These are phyloP conservation scores for Ochetophila trinervis DNA, from an alignment of 306 rosid species.

Conservation along the genomic window DNA sequence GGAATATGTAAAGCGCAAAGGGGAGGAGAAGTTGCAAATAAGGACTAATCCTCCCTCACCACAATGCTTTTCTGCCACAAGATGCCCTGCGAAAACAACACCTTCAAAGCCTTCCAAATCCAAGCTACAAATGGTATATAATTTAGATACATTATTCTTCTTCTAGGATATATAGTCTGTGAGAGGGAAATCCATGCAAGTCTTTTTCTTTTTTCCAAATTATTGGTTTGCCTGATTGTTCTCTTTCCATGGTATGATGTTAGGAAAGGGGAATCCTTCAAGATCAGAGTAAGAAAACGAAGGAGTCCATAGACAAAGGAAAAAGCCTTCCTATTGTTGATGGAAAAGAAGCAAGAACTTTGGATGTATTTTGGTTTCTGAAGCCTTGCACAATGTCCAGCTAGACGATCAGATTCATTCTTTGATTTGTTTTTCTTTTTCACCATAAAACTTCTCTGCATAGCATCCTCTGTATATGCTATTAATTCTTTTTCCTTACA, in stretches of 20 bases:
- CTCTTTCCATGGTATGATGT: not conserved
- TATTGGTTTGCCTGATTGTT: not conserved
- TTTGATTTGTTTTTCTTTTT: slow-evolving; percentile 39
- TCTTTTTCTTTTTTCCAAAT: not conserved
- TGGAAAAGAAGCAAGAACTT: slow-evolving; percentile 62
- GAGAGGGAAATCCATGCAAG: not conserved
- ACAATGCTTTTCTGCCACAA: slow-evolving; percentile 78
- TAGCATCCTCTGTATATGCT: not conserved
- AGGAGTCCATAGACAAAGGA: slow-evolving; percentile 37
- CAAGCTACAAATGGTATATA: slow-evolving; percentile 60
- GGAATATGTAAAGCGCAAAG: slow-evolving; percentile 44
- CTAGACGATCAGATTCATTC: slow-evolving; percentile 35
- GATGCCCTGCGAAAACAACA: slow-evolving; percentile 35
- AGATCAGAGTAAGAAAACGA: slow-evolving; percentile 43
- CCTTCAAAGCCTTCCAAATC: slow-evolving; percentile 51
- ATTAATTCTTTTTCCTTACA: slow-evolving; percentile 12
- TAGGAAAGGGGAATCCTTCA: slow-evolving; percentile 65
- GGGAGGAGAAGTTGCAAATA: slow-evolving; percentile 49
- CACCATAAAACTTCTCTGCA: not conserved
- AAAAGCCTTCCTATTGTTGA: slow-evolving; percentile 40
- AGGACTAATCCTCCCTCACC: slow-evolving; percentile 97
- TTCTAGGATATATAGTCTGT: not conserved
- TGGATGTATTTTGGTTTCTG: slow-evolving; percentile 91
- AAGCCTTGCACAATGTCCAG: slow-evolving; percentile 83
- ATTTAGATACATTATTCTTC: not conserved